These are phyloP conservation scores for Trichothecium roseum DNA, from an alignment of 2,329 filamentous ascomycete genomes.

Conservation along the genomic window DNA sequence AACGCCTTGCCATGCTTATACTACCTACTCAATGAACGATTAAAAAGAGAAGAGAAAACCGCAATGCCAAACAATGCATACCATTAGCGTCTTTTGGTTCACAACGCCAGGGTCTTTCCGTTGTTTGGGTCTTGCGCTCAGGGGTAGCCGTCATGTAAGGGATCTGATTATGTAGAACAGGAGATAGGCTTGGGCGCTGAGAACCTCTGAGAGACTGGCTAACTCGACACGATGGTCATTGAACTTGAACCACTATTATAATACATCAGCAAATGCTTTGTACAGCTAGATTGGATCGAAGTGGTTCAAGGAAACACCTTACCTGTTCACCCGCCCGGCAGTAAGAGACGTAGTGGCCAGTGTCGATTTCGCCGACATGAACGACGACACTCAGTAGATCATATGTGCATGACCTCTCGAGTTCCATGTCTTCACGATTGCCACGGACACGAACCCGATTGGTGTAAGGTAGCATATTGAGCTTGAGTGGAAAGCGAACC, in stretches of 20 bases:
- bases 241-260: slow-evolving; percentile 76
- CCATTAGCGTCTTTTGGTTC: too few relatives aligned
- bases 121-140: background rate
- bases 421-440: slow-evolving; percentile 41
- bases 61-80: too few relatives aligned
- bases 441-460: slow-evolving; percentile 48
- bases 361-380: slow-evolving; percentile 86
- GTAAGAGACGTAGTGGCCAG: slow-evolving; percentile 87
- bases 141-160: slow-evolving; percentile 28
- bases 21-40: too few relatives aligned
- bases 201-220: slow-evolving; percentile 73
- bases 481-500: slow-evolving; percentile 73
- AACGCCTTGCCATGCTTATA: too few relatives aligned
- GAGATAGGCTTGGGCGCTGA: slow-evolving; percentile 79
- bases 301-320: slow-evolving; percentile 1
- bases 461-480: slow-evolving; percentile 89
- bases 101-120: too few relatives aligned
- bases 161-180: slow-evolving; percentile 74
- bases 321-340: slow-evolving; percentile 66
- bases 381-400: slow-evolving; percentile 85
- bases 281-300: too few relatives aligned
- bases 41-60: too few relatives aligned
- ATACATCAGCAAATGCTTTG: slow-evolving; percentile 4
- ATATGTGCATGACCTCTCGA: slow-evolving; percentile 63
- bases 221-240: slow-evolving; percentile 89